A percentile compares a stretch with the other conserved stretches of the same genome.
These are phyloP conservation scores for Coemansia sp. DNA, from an alignment of 192 early-diverging fungal genomes.

Conservation along the genomic window DNA sequence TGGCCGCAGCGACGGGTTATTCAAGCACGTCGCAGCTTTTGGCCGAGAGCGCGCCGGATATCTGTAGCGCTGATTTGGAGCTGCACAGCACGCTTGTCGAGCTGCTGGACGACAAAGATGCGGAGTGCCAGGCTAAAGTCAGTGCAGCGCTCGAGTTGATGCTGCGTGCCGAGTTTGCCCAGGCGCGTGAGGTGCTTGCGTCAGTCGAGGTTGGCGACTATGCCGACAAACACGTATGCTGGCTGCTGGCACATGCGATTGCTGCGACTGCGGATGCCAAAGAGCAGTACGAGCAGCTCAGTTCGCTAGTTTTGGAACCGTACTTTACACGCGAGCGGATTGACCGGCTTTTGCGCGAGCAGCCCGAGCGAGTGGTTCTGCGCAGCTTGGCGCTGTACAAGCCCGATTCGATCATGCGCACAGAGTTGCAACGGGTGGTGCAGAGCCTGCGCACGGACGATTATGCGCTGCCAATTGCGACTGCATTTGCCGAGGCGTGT, in stretches of 20 bases:
- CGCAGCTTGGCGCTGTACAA: slow-evolving; percentile 18
- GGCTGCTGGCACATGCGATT: slow-evolving; percentile 23
- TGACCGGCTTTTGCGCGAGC: slow-evolving; percentile 1
- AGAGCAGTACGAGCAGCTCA: slow-evolving; percentile 13
- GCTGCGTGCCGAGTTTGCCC: slow-evolving; percentile 20
- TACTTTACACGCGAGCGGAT: not conserved
- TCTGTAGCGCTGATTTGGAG: slow-evolving; percentile 22
- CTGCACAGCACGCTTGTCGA: slow-evolving; percentile 5
- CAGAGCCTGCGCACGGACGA: slow-evolving; percentile 1
- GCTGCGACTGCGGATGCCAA: slow-evolving; percentile 13
- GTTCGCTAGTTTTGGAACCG: slow-evolving; percentile 12
- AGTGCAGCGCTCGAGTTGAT: slow-evolving; percentile 25
- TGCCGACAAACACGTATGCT: not conserved
- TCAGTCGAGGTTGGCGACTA: not conserved
- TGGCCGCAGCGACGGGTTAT: slow-evolving; percentile 13
- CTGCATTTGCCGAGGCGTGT: not conserved
- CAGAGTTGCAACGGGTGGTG: slow-evolving; percentile 9
- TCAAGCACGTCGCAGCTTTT: slow-evolving; percentile 4
- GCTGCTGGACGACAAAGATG: not conserved
- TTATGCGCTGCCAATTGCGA: not conserved
- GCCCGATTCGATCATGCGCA: slow-evolving; percentile 2
- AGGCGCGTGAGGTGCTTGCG: slow-evolving; percentile 2
- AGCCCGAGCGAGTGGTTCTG: slow-evolving; percentile 13
- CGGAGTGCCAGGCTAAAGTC: slow-evolving; percentile 3
- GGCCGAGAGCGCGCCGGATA: slow-evolving; percentile 12